phyloP scores from a whole-genome alignment of 2,329 filamentous ascomycete species.

The Botrytis hyacinthi region DNA sequence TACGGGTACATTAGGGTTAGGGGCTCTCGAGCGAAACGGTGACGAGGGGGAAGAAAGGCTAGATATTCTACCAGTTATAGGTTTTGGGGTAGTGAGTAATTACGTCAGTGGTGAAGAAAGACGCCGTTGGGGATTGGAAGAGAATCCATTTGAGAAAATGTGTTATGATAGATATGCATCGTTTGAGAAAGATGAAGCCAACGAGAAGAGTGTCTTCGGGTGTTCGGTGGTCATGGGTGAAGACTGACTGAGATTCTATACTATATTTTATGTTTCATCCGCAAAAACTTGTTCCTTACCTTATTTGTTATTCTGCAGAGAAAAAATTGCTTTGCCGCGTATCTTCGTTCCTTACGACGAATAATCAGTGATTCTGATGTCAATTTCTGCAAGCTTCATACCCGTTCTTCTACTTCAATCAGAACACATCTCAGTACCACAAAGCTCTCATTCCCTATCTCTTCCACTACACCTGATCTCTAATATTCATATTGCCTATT shows the following conservation, averaged over 20 bases:
- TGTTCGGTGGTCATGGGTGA: background rate
- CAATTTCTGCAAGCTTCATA: too few relatives aligned
- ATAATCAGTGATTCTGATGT: background rate
- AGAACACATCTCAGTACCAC: background rate
- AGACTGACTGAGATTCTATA: background rate
- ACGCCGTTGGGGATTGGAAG: background rate
- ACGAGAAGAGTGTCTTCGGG: background rate
- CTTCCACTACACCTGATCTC: too few relatives aligned
- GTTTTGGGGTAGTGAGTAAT: background rate
- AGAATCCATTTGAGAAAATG: background rate
- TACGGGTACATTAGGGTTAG: background rate
- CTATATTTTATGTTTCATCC: too few relatives aligned
- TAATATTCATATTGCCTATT: too few relatives aligned
- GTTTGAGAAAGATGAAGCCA: background rate
- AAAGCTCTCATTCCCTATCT: too few relatives aligned
- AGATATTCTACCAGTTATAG: background rate
- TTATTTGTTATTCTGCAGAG: too few relatives aligned
- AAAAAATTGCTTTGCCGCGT: too few relatives aligned
- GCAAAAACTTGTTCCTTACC: too few relatives aligned
- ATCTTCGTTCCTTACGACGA: background rate
- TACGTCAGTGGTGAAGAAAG: background rate
- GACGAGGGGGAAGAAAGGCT: background rate
- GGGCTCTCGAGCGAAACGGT: fast-evolving
- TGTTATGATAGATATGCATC: background rate
- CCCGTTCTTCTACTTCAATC: background rate